A percentile compares a stretch with the other conserved stretches of the same genome.
phyloP scores from a whole-genome alignment of 768 basidiomycete genomes.

The Panus rudis region DNA sequence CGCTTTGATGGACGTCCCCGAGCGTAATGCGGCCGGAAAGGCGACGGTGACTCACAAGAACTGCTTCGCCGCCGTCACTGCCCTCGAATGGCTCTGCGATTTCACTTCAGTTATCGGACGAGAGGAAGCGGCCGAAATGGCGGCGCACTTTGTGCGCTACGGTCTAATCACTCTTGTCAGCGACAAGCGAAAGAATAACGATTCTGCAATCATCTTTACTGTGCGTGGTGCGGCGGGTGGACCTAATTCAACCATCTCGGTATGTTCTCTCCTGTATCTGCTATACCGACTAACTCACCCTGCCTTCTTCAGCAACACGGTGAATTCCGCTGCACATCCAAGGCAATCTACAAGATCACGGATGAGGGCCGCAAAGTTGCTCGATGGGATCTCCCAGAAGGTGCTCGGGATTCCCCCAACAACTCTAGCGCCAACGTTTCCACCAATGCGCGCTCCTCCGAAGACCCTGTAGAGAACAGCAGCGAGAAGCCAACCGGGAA shows the following conservation, averaged over 20 bases:
- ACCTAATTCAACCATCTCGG: slow-evolving; percentile 68
- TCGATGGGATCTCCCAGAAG: slow-evolving; percentile 63
- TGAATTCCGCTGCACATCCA: slow-evolving; percentile 94
- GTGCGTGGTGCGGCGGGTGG: slow-evolving; percentile 76
- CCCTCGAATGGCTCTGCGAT: slow-evolving; percentile 96
- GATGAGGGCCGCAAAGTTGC: slow-evolving; percentile 84
- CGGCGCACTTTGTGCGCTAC: slow-evolving; percentile 95
- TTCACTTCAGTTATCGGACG: slow-evolving; percentile 93
- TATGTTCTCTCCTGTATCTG: slow-evolving; percentile 31
- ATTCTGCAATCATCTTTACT: slow-evolving; percentile 89
- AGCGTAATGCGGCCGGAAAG: slow-evolving; percentile 54
- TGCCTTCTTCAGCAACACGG: slow-evolving; percentile 68
- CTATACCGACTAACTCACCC: neutral
- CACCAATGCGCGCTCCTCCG: slow-evolving; percentile 48
- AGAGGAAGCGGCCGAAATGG: slow-evolving; percentile 97
- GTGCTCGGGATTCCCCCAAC: slow-evolving; percentile 49
- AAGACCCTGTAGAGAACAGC: slow-evolving; percentile 33
- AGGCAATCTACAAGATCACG: slow-evolving; percentile 91
- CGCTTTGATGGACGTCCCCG: slow-evolving; percentile 61
- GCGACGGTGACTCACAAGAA: slow-evolving; percentile 46
- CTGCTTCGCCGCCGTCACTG: slow-evolving; percentile 82
- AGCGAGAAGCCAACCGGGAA: slow-evolving; percentile 30
- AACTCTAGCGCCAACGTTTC: slow-evolving; percentile 59
- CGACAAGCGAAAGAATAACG: slow-evolving; percentile 87
- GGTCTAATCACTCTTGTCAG: slow-evolving; percentile 84